phyloP scores from a whole-genome alignment of 2,329 filamentous ascomycete genomes.

The Plenodomus biglobosus region DNA sequence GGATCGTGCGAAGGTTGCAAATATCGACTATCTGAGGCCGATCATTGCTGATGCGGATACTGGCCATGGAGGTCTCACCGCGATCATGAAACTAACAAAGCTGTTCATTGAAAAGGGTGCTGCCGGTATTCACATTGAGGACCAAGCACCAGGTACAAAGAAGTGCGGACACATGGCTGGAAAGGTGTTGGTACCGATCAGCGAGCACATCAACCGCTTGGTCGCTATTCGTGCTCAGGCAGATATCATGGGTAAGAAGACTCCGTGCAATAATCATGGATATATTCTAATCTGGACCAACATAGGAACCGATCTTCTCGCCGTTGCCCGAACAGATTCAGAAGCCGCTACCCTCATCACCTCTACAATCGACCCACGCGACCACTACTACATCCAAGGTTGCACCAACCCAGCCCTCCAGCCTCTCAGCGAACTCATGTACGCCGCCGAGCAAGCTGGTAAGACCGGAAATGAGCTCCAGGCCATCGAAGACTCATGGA shows the following conservation, averaged over 20 bases:
- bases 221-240: constrained; percentile 96
- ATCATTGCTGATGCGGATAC: constrained; percentile 98
- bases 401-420: constrained; percentile 81
- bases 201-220: constrained; percentile 96
- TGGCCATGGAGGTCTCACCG: constrained; percentile 94
- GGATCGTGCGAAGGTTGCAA: constrained; percentile 71
- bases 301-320: constrained; percentile 76
- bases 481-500: constrained; percentile 90
- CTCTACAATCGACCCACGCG: constrained; percentile 91
- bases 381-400: constrained; percentile 92
- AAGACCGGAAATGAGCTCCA: constrained; percentile 81
- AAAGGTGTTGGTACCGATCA: constrained; percentile 94
- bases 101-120: constrained; percentile 95
- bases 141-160: constrained; percentile 97
- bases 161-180: constrained; percentile 99
- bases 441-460: constrained; percentile 76
- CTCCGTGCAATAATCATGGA: neutral
- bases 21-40: constrained; percentile 90
- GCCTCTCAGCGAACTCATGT: constrained; percentile 88
- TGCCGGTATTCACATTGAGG: constrained; percentile 97
- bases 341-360: constrained; percentile 97
- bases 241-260: constrained; percentile 83
- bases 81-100: constrained; percentile 99
- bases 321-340: constrained; percentile 92
- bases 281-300: neutral